phyloP scores from a whole-genome alignment of 106 monocot genomes.

The Gastrodia elata region DNA sequence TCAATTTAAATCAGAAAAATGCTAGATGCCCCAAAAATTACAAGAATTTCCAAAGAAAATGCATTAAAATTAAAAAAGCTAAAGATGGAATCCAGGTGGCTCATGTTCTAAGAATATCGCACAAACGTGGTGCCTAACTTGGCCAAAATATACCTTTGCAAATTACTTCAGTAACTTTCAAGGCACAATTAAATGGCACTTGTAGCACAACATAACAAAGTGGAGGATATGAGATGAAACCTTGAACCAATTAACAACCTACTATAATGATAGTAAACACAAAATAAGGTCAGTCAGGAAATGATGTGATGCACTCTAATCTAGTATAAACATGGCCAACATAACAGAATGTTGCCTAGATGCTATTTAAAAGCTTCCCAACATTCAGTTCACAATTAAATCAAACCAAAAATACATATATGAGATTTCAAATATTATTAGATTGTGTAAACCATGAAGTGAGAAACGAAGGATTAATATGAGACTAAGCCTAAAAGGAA shows the following conservation, averaged over 20 bases:
- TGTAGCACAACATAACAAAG: neutral
- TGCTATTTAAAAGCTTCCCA: neutral
- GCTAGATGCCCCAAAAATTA: too few species aligned
- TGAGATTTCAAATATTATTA: neutral
- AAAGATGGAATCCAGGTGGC: too few species aligned
- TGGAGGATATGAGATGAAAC: neutral
- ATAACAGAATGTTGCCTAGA: neutral
- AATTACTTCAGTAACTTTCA: too few species aligned
- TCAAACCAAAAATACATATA: neutral
- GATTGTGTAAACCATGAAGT: neutral
- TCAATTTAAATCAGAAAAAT: too few species aligned
- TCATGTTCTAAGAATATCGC: too few species aligned
- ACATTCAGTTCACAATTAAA: neutral
- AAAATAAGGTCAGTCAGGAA: neutral
- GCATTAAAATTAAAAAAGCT: too few species aligned
- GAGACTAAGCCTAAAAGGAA: constrained; percentile 3
- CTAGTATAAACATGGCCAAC: neutral
- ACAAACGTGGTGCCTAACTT: too few species aligned
- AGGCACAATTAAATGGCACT: neutral
- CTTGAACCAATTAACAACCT: neutral
- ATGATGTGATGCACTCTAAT: neutral
- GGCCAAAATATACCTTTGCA: too few species aligned
- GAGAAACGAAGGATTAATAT: neutral
- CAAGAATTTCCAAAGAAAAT: too few species aligned
- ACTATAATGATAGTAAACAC: neutral